Evolutionary conservation across 73 alveolate species (phyloP).

Genomic region (Tetrahymena borealis): DNA sequence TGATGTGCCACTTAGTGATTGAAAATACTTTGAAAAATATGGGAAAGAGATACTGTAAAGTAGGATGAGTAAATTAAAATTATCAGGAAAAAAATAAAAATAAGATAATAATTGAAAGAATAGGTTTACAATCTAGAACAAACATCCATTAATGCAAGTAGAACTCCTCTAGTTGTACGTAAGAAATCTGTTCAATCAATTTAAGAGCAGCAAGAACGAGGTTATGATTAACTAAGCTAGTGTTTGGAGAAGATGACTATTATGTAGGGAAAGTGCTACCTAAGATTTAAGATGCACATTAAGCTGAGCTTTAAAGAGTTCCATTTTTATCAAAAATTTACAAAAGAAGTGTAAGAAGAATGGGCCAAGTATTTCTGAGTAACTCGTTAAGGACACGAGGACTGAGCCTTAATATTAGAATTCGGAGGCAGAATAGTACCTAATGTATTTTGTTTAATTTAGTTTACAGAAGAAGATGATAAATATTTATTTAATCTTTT

Average conservation of each 20-base stretch:
- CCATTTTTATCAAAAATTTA: background rate
- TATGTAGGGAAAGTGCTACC: background rate
- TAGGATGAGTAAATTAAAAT: too few relatives aligned
- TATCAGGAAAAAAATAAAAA: too few relatives aligned
- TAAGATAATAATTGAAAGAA: background rate
- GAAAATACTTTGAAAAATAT: too few relatives aligned
- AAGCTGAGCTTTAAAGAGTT: background rate
- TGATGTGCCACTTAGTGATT: too few relatives aligned
- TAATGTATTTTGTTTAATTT: background rate
- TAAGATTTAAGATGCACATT: background rate
- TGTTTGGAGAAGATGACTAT: background rate
- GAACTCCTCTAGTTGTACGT: background rate
- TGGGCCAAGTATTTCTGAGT: background rate
- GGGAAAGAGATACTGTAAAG: too few relatives aligned
- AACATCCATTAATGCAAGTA: background rate
- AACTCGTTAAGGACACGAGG: background rate
- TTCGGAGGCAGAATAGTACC: background rate
- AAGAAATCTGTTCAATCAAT: background rate
- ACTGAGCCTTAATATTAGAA: background rate
- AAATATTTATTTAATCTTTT: too few relatives aligned
- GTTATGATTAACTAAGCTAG: background rate
- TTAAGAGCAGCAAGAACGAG: background rate
- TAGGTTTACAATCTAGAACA: background rate
- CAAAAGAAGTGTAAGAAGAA: background rate
- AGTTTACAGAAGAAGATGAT: background rate